These are phyloP conservation scores for Scytalidium sp. DNA, from an alignment of 2,329 filamentous ascomycete species.

Conservation along the genomic window DNA sequence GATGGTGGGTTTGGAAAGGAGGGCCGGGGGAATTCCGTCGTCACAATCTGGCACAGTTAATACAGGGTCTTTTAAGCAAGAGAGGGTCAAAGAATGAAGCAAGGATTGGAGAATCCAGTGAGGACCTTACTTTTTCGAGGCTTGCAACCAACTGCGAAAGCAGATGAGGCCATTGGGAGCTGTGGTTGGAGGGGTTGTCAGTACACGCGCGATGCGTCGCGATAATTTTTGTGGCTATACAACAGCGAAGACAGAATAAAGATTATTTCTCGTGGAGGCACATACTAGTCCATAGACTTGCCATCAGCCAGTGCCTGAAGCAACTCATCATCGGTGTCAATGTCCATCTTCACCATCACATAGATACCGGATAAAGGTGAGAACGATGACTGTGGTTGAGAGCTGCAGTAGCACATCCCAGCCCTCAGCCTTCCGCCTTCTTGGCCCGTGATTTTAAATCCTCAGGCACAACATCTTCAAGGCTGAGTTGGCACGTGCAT, in stretches of 20 bases:
- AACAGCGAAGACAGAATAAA: not conserved
- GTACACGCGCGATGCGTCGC: not conserved
- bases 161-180: slow-evolving; percentile 35
- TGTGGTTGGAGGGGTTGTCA: slow-evolving; percentile 24
- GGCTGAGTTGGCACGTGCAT: not conserved
- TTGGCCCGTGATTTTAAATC: not conserved
- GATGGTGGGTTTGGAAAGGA: slow-evolving; percentile 39
- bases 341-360: slow-evolving; percentile 44
- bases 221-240: not conserved
- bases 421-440: not conserved
- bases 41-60: slow-evolving; percentile 58
- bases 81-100: slow-evolving; percentile 2
- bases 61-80: not conserved
- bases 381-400: not conserved
- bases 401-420: not conserved
- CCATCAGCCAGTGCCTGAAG: slow-evolving; percentile 44
- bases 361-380: not conserved
- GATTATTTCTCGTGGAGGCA: slow-evolving; percentile 6
- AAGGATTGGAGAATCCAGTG: not conserved
- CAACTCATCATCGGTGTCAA: slow-evolving; percentile 46
- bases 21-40: slow-evolving; percentile 71
- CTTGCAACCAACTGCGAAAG: slow-evolving; percentile 33
- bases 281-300: slow-evolving; percentile 54
- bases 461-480: not conserved
- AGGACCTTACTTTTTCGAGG: slow-evolving; percentile 29